Conservation (phyloP, 2,329 filamentous ascomycete genomes). For the Botrytis pseudocinerea region DNA sequence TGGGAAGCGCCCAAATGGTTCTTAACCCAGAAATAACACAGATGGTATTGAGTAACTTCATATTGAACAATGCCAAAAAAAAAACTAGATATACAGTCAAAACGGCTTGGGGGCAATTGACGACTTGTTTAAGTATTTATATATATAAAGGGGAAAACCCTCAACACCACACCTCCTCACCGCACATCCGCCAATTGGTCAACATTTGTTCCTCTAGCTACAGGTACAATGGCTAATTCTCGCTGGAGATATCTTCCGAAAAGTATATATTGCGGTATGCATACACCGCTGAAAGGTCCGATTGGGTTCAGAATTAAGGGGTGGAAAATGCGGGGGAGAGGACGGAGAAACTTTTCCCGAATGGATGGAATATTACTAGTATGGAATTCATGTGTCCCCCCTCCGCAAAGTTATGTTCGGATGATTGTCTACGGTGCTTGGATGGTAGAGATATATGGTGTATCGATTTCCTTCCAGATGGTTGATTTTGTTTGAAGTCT, state of each 20-base stretch:
- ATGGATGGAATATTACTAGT: conserved; percentile 1
- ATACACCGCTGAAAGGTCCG: neutral
- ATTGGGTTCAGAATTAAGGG: neutral
- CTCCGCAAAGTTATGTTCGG: neutral
- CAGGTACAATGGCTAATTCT: neutral
- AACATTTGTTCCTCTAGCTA: neutral
- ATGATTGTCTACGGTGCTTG: neutral
- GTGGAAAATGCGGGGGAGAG: conserved; percentile 2
- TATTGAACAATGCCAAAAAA: neutral
- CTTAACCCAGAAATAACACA: neutral
- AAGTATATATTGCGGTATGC: neutral
- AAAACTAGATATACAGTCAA: neutral
- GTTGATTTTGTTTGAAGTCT: neutral
- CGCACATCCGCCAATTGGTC: neutral
- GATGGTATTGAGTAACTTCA: conserved; percentile 2
- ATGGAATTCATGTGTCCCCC: neutral
- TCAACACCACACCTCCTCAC: neutral
- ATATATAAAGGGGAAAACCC: neutral
- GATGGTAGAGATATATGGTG: neutral
- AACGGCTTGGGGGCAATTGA: neutral
- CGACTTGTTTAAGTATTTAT: neutral
- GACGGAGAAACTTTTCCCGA: conserved; percentile 2
- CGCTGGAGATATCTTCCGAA: conserved; percentile 1
- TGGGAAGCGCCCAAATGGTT: neutral
- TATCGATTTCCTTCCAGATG: neutral